Base-by-base conservation (phyloP, 1,139 yeast species). In the Debaryomyces psychrophilus region DNA sequence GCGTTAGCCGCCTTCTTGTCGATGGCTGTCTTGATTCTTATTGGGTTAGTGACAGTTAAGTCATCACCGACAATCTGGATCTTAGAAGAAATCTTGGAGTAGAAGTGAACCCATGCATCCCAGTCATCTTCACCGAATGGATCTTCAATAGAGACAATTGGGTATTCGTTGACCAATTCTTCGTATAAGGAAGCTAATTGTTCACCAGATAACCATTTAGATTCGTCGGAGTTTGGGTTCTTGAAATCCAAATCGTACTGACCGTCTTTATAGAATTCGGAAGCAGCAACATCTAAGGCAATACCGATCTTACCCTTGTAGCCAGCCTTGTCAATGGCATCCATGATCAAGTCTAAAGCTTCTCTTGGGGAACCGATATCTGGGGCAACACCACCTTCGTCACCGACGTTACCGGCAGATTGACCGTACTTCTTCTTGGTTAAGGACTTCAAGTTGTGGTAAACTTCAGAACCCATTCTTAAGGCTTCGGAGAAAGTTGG, bases 371-470 rank as follows among this genome's bases (percentile, higher is more conserved):
- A 82, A 57, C 84, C 81, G 60, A 89, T 83, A 73, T 87, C 85
- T 70, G 96, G 96, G 62, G 96, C 96, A 76, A 89, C 95, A 80
- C 96, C 96, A 83, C 96, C 96, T 79, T 89, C 96, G 76, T 89
- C 96, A 81, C 96, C 96, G 68, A 89, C 96, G 79, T 89, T 89
- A 74, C 95, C 96, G 64, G 96, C 96, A 53, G 92, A 83, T 65
- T 85, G 83, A 67, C 96, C 96, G 82, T 89, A 89, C 71, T 77
- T 79, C 83, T 86, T 81, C 83, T 86, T 86, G 69, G 96, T 83
- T 65, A 86, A 77, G 55, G 87, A 72, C 82, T 89, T 89, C 74
- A 89, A 82, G 73, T 79, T 78, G 80, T 87, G 96, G 87, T 89
- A 89, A 57, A 88, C 95, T 78, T 89, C 97, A 53, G 95, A 75